Conservation (phyloP, 1,139 yeast species). For the Yamadazyma siamensis region DNA sequence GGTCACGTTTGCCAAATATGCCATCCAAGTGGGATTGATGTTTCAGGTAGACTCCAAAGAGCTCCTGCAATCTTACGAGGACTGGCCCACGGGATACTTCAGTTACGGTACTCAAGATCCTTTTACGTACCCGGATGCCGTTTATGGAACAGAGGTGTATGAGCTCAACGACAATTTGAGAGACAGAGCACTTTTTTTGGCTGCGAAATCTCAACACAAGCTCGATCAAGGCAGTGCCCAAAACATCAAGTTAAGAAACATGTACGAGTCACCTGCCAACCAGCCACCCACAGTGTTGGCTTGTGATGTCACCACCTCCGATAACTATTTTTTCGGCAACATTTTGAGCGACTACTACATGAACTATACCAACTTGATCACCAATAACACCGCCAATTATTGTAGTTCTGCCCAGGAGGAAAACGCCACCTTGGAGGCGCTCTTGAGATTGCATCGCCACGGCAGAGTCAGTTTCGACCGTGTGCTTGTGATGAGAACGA, state of each 20-base stretch:
- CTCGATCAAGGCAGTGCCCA: conserved; percentile 45
- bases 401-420: conserved; percentile 70
- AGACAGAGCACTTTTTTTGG: conserved; percentile 55
- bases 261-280: conserved; percentile 50
- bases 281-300: conserved; percentile 45
- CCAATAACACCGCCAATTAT: conserved; percentile 59
- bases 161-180: conserved; percentile 59
- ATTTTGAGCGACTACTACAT: conserved; percentile 49
- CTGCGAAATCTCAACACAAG: conserved; percentile 29
- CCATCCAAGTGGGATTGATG: conserved; percentile 61
- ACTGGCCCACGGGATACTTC: conserved; percentile 63
- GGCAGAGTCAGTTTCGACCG: conserved; percentile 58
- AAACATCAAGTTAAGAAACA: conserved; percentile 44
- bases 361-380: conserved; percentile 45
- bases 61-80: conserved; percentile 45
- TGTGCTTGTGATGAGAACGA: conserved; percentile 60
- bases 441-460: conserved; percentile 50
- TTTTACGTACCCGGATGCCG: conserved; percentile 49
- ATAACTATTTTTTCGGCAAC: conserved; percentile 58
- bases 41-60: conserved; percentile 49
- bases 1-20: conserved; percentile 59
- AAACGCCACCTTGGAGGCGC: conserved; percentile 61
- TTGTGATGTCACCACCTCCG: conserved; percentile 63
- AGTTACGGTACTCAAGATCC: conserved; percentile 53
- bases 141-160: conserved; percentile 65